These are phyloP conservation scores for Akanthomyces uredinophilus DNA, from an alignment of 2,329 filamentous ascomycete species.

Conservation along the genomic window DNA sequence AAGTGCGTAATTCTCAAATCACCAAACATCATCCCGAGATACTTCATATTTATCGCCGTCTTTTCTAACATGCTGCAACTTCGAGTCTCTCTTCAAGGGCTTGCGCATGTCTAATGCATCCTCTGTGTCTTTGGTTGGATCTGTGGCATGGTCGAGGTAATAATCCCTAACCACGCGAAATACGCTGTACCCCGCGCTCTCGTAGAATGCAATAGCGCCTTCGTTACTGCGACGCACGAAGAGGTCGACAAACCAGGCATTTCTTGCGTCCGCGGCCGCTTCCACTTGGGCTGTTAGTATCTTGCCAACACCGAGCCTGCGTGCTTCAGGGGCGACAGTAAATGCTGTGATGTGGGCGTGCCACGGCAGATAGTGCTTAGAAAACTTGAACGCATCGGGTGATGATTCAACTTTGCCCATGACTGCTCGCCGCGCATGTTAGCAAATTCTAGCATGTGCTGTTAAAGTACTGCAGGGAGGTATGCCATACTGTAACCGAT, in stretches of 20 bases:
- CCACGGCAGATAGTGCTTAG: constrained; percentile 92
- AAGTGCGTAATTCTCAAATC: too few relatives aligned
- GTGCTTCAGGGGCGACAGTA: constrained; percentile 81
- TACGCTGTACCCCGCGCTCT: constrained; percentile 85
- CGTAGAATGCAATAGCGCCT: constrained; percentile 83
- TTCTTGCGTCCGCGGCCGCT: constrained; percentile 70
- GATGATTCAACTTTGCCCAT: constrained; percentile 96
- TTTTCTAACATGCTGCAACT: constrained; percentile 68
- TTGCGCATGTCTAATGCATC: constrained; percentile 96
- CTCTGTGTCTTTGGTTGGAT: constrained; percentile 60
- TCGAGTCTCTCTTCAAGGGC: constrained; percentile 67
- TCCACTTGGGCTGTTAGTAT: constrained; percentile 78
- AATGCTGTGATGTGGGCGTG: constrained; percentile 96
- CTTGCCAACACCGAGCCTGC: constrained; percentile 83
- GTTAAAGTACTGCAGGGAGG: too few relatives aligned
- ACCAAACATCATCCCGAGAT: too few relatives aligned
- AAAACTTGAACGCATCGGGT: constrained; percentile 66
- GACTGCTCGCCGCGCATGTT: constrained; percentile 51
- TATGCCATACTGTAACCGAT: constrained; percentile 78
- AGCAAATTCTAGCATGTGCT: neutral
- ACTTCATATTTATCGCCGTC: constrained; percentile 57
- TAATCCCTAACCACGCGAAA: constrained; percentile 87
- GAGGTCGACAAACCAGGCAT: constrained; percentile 92
- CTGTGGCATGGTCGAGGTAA: constrained; percentile 77
- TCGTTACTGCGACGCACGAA: constrained; percentile 88